A percentile compares a stretch with the other conserved stretches of the same genome.
Conservation (phyloP, 176 grass and related monocot species). For the Hordeum marinum region DNA sequence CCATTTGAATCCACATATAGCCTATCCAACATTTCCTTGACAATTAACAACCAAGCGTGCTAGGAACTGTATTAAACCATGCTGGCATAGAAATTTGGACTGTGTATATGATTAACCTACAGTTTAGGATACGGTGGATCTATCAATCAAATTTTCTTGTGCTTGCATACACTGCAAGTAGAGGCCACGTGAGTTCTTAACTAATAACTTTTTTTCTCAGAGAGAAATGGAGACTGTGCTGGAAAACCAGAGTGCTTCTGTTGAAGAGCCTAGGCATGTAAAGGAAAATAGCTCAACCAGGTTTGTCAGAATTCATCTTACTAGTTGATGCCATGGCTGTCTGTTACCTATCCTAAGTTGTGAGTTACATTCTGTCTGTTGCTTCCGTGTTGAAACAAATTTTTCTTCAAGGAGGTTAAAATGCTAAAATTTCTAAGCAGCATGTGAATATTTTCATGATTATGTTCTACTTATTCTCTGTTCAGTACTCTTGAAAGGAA, state of each 20-base stretch:
- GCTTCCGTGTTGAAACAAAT: not conserved
- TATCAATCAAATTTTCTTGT: not conserved
- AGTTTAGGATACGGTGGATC: not conserved
- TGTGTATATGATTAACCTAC: not conserved
- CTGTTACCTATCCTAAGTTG: not conserved
- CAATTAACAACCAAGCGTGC: not conserved
- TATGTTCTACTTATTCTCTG: not conserved
- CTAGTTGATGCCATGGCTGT: not conserved
- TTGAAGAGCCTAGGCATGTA: slow-evolving; percentile 41
- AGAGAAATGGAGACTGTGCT: slow-evolving; percentile 67
- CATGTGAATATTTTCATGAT: not conserved
- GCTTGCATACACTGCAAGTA: not conserved
- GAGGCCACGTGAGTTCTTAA: not conserved
- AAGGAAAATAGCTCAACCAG: slow-evolving; percentile 39
- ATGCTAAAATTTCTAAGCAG: not conserved
- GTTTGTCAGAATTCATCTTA: slow-evolving; percentile 25
- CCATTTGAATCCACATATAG: not conserved
- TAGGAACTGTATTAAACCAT: not conserved
- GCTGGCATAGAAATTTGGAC: not conserved
- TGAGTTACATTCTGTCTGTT: not conserved
- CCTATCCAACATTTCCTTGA: not conserved
- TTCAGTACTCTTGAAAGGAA: not conserved
- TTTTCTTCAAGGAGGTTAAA: not conserved
- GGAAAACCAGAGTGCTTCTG: slow-evolving; percentile 50
- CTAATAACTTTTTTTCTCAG: slow-evolving; percentile 39